A percentile compares a stretch with the other conserved stretches of the same genome.
phyloP scores from a whole-genome alignment of 2,329 filamentous ascomycete species.

The Beauveria varroae region DNA sequence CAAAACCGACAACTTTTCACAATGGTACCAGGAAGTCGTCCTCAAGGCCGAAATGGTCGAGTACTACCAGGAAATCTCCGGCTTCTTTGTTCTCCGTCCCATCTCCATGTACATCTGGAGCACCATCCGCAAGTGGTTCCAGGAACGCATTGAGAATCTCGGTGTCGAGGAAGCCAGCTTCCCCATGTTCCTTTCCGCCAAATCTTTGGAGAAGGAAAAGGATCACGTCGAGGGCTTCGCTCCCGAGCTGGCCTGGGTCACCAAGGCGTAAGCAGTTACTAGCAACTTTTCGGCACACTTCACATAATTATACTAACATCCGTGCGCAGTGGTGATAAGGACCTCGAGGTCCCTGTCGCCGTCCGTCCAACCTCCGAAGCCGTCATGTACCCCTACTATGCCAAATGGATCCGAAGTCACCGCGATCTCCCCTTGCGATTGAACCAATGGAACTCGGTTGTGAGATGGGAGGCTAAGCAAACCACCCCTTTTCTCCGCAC shows the following conservation, averaged over 20 bases:
- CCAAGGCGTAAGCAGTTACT: conserved; percentile 56
- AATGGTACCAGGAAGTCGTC: conserved; percentile 97
- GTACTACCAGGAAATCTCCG: conserved; percentile 91
- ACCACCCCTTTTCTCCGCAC: conserved; percentile 80
- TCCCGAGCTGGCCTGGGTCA: conserved; percentile 84
- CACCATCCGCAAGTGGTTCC: conserved; percentile 59
- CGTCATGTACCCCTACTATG: conserved; percentile 94
- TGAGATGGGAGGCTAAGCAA: conserved; percentile 97
- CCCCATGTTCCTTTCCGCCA: conserved; percentile 88
- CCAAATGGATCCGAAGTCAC: conserved; percentile 95
- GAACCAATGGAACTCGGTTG: conserved; percentile 93
- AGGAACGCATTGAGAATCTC: conserved; percentile 74
- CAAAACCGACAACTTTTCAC: conserved; percentile 80
- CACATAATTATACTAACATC: not conserved
- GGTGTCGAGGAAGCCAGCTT: conserved; percentile 96
- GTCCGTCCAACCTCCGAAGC: conserved; percentile 63
- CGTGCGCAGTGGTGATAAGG: conserved; percentile 66
- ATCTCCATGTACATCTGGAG: conserved; percentile 61
- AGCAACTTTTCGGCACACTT: not conserved
- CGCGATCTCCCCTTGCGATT: conserved; percentile 87
- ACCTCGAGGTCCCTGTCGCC: conserved; percentile 73
- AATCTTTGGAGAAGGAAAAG: conserved; percentile 83
- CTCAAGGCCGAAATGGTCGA: conserved; percentile 96
- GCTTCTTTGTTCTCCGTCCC: conserved; percentile 87
- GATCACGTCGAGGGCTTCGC: conserved; percentile 98